These are phyloP conservation scores for Nannizziopsis barbatae DNA, from an alignment of 2,329 filamentous ascomycete species.

Conservation along the genomic window DNA sequence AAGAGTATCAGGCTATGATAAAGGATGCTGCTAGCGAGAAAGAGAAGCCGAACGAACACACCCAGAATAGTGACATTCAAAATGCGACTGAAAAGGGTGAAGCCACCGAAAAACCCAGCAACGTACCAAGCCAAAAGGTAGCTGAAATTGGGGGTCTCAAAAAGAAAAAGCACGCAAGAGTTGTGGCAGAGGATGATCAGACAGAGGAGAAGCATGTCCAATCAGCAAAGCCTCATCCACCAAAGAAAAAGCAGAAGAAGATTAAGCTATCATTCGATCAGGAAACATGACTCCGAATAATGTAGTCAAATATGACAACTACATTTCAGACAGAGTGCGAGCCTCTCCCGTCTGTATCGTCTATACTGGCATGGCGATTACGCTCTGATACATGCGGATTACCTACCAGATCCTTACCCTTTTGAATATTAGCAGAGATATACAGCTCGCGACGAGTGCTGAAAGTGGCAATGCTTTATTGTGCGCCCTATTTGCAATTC, in stretches of 20 bases:
- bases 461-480: no score
- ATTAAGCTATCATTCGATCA: constrained; percentile 39
- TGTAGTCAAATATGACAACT: no score
- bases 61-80: constrained; percentile 2
- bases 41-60: constrained; percentile 7
- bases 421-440: no score
- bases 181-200: constrained; percentile 26
- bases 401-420: no score
- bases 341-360: no score
- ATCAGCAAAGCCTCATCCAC: constrained; percentile 17
- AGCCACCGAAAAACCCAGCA: constrained; percentile 1
- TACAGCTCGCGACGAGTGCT: no score
- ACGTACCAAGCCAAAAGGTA: constrained; percentile 26
- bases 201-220: constrained; percentile 18
- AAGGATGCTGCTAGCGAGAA: constrained; percentile 19
- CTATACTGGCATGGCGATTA: no score
- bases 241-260: constrained; percentile 32
- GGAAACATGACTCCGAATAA: constrained; percentile 10
- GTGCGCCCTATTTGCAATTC: no score
- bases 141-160: constrained; percentile 33
- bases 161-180: constrained; percentile 34
- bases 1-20: constrained; percentile 33
- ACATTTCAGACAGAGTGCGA: no score
- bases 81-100: constrained; percentile 9
- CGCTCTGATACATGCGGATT: no score